These are phyloP conservation scores for Arachis hypogaea DNA, from an alignment of 306 rosid species.

Conservation along the genomic window DNA sequence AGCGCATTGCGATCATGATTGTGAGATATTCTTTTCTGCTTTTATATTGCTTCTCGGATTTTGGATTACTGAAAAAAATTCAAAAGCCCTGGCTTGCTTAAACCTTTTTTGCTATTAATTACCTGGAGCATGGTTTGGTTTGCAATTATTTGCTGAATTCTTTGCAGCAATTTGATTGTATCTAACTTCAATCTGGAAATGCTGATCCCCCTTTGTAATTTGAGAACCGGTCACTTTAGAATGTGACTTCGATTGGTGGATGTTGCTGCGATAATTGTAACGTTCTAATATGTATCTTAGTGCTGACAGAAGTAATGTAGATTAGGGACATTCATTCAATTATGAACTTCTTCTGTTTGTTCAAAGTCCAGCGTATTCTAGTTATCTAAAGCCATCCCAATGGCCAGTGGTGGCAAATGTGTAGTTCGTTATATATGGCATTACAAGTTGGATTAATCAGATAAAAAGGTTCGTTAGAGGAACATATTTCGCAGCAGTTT, in stretches of 20 bases:
- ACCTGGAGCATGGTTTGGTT: slow-evolving; percentile 32
- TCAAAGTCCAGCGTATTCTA: slow-evolving; percentile 1
- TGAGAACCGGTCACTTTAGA: slow-evolving; percentile 33
- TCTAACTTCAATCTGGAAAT: slow-evolving; percentile 33
- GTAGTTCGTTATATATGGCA: slow-evolving; percentile 22
- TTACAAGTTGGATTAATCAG: slow-evolving; percentile 31
- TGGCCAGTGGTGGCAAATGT: not conserved
- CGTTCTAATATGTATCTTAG: slow-evolving; percentile 19
- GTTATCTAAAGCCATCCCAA: slow-evolving; percentile 12
- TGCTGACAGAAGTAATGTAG: slow-evolving; percentile 26
- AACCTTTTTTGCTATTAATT: slow-evolving; percentile 22
- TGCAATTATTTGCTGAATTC: slow-evolving; percentile 25
- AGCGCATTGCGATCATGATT: slow-evolving; percentile 21
- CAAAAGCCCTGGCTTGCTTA: slow-evolving; percentile 17
- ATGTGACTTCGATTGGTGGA: slow-evolving; percentile 20
- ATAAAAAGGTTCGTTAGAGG: slow-evolving; percentile 6
- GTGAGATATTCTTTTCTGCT: slow-evolving; percentile 13
- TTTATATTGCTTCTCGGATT: slow-evolving; percentile 22
- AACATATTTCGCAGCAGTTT: slow-evolving; percentile 14
- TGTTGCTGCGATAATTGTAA: slow-evolving; percentile 1
- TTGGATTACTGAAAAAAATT: slow-evolving; percentile 25
- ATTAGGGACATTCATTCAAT: slow-evolving; percentile 20
- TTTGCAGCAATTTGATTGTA: slow-evolving; percentile 25
- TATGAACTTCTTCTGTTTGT: slow-evolving; percentile 5
- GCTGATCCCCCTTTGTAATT: slow-evolving; percentile 27